Conservation (phyloP, 176 grass and related monocot genomes). For the Hordeum marinum region DNA sequence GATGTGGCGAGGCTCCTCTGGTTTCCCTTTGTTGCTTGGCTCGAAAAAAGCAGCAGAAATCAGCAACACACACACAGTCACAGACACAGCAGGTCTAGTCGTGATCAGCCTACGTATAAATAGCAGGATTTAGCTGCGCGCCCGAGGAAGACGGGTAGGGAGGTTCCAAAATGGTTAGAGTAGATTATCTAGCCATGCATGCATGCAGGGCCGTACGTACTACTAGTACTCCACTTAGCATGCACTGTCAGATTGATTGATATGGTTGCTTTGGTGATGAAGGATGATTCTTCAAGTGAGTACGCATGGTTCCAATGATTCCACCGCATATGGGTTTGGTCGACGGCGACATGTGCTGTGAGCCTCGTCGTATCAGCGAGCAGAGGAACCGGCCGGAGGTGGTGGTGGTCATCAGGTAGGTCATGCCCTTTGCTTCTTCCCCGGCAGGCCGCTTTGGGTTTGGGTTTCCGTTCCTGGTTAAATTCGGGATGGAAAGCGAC, state of each 20-base stretch:
- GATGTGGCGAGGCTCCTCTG: background rate
- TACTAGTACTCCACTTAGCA: too few species aligned
- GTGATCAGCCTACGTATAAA: constrained; percentile 22
- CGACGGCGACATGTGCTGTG: constrained; percentile 22
- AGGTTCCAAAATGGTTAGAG: constrained; percentile 32
- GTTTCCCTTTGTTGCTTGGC: constrained; percentile 27
- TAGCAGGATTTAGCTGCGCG: background rate
- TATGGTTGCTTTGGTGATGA: background rate
- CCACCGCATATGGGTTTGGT: background rate
- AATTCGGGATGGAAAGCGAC: background rate
- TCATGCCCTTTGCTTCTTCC: background rate
- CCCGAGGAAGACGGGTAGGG: constrained; percentile 1
- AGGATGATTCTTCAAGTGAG: background rate
- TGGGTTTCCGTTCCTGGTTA: background rate
- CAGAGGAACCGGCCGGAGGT: background rate
- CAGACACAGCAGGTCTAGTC: constrained; percentile 23
- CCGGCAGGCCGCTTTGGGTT: background rate
- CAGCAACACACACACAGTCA: too few species aligned
- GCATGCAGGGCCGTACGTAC: too few species aligned
- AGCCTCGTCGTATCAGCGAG: background rate
- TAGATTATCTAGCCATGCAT: background rate
- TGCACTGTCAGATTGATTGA: background rate
- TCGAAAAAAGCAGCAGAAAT: constrained; percentile 34
- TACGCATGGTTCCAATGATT: background rate
- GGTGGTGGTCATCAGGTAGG: constrained; percentile 1